Evolutionary conservation across 2,329 filamentous ascomycete species (phyloP).

Genomic region (Esteya vermicola): DNA sequence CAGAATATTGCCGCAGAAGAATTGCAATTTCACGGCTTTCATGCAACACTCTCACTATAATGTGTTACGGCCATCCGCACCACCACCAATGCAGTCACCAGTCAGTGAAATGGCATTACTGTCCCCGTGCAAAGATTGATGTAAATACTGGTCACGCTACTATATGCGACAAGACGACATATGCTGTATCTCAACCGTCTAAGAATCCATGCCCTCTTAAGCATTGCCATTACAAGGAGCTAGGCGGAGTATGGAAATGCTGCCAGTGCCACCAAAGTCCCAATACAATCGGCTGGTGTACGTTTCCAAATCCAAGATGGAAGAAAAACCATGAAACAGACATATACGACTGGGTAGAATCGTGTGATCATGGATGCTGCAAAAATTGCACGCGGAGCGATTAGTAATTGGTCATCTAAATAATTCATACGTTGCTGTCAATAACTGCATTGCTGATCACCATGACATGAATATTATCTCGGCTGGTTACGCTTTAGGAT

Average conservation of each 20-base stretch:
- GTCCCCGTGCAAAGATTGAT: constrained; percentile 32
- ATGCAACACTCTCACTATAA: constrained; percentile 11
- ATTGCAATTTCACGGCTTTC: not conserved
- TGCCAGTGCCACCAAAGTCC: constrained; percentile 36
- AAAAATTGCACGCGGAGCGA: constrained; percentile 29
- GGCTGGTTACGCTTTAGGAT: no score
- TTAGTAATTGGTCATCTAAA: no score
- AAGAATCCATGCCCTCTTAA: constrained; percentile 31
- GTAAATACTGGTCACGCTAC: constrained; percentile 33
- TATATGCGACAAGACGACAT: constrained; percentile 33
- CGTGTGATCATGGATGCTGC: constrained; percentile 40
- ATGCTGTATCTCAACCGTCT: constrained; percentile 29
- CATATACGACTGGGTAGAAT: constrained; percentile 21
- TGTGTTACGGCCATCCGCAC: constrained; percentile 41
- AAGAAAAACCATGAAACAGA: constrained; percentile 18
- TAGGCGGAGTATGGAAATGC: constrained; percentile 38
- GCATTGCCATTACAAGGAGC: constrained; percentile 34
- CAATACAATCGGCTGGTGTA: constrained; percentile 40
- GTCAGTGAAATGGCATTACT: constrained; percentile 42
- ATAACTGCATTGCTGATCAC: no score
- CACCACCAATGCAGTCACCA: constrained; percentile 37
- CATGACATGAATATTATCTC: no score
- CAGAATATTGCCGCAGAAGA: no score
- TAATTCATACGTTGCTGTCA: no score
- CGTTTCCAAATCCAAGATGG: constrained; percentile 18